Evolutionary conservation across 495 filamentous ascomycete species (phyloP).

Genomic region (Penicillium egyptiacum): DNA sequence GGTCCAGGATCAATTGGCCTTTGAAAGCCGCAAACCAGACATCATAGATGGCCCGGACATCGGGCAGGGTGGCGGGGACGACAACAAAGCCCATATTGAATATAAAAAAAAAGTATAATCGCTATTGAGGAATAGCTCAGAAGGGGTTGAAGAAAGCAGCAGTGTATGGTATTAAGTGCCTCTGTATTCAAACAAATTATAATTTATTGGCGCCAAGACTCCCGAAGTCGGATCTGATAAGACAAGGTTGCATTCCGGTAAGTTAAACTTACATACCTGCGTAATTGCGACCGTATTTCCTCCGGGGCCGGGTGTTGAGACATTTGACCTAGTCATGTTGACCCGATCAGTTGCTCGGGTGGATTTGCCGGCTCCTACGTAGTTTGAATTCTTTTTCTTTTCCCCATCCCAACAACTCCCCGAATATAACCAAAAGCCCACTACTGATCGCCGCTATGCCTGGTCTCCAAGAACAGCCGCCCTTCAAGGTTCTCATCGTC

Average conservation of each 20-base stretch:
- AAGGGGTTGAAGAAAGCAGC: not conserved
- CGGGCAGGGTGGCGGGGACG: conserved; percentile 42
- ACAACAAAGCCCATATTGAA: conserved; percentile 34
- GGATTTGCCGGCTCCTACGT: not conserved
- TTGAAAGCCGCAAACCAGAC: conserved; percentile 43
- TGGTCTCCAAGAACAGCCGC: conserved; percentile 2
- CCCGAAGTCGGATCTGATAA: conserved; percentile 12
- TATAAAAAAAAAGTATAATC: not conserved
- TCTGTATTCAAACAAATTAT: not conserved
- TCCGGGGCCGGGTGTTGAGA: not conserved
- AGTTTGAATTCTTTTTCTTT: not conserved
- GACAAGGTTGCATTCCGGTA: not conserved
- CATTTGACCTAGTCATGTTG: not conserved
- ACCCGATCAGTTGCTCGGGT: conserved; percentile 1
- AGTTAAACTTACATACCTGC: not conserved
- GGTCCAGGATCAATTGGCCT: conserved; percentile 28
- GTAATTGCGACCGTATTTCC: not conserved
- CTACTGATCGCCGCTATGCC: not conserved
- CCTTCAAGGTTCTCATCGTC: conserved; percentile 30
- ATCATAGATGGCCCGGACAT: conserved; percentile 40
- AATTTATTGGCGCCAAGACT: not conserved
- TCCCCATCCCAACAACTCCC: not conserved
- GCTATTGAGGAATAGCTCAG: not conserved
- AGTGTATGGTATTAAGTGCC: not conserved
- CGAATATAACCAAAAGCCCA: not conserved